Evolutionary conservation across 371 early-diverging fungal genomes (phyloP).

Genomic region (Entomophthora muscae): DNA sequence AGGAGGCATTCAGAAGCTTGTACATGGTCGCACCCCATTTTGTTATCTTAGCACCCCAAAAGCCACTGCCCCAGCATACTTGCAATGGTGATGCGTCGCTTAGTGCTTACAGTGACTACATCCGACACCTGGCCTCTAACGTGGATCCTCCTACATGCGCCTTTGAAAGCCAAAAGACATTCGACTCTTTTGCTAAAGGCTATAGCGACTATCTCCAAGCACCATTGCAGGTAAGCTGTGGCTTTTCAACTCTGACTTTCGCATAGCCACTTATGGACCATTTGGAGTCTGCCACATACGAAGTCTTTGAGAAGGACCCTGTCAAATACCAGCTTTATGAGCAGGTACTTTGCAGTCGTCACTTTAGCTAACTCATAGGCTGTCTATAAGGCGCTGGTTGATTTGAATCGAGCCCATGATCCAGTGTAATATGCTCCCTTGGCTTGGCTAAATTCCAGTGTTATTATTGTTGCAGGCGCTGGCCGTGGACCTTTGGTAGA

Average conservation of each 20-base stretch:
- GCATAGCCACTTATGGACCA: slow-evolving; percentile 78
- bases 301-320: slow-evolving; percentile 81
- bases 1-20: no score
- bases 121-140: no score
- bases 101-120: no score
- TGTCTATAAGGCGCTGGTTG: slow-evolving; percentile 36
- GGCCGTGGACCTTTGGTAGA: slow-evolving; percentile 64
- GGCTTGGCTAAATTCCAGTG: slow-evolving; percentile 21
- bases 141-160: no score
- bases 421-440: slow-evolving; percentile 17
- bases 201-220: slow-evolving; percentile 78
- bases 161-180: no score
- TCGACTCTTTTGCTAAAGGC: slow-evolving; percentile 55
- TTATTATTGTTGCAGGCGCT: slow-evolving; percentile 76
- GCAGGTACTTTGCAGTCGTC: slow-evolving; percentile 27
- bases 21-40: no score
- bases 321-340: slow-evolving; percentile 86
- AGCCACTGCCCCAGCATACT: no score
- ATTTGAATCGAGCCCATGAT: slow-evolving; percentile 24
- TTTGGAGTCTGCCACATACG: slow-evolving; percentile 78
- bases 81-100: no score
- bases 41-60: no score
- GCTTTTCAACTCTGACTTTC: slow-evolving; percentile 2
- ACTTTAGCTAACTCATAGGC: slow-evolving; percentile 18
- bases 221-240: slow-evolving; percentile 38